Base-by-base conservation (phyloP, 805 yeast species). In the Pichia manshurica region DNA sequence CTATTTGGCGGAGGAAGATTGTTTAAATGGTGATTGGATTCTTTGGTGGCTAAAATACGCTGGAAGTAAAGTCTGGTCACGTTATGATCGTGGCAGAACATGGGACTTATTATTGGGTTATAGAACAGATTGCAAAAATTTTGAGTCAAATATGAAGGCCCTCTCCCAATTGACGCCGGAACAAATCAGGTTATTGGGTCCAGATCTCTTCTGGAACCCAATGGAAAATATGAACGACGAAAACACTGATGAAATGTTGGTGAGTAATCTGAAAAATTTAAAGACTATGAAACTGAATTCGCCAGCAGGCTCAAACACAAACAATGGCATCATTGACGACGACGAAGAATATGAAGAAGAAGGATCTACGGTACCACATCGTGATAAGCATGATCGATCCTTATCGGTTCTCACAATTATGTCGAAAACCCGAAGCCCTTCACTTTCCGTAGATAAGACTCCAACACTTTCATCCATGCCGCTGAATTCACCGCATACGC, bases 21-120 rank as follows among this genome's bases (percentile, higher is more conserved):
- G 74, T 38, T 72, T 78, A 50, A 88, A 84, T 53, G 93, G 87
- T 56, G 89, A 83, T 60, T 90, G 97, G 97, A 70, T 89, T 22
- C 74, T 87, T 35, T 90, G 96, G 96, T 90, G 97, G 97, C 71
- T 90, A 53, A 87, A 88, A 61, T 90, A 86, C 74, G 78, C 87
- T 59, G 96, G 96, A 19, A 78, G 93, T 13, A 86, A 86, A 64
- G 88, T 84, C 6, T 80, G 95, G 77, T 82, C 89, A 39, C 75
- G 84, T 52, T 74, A 73, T 49, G 96, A 88, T 64, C 68, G 96
- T 45, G 96, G 93, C 12, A 73, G 96, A 51, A 72, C 88, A 6
- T 90, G 98, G 98, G 98, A 90, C 67, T 67, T 81, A 53, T 65
- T 89, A 39, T 64, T 90, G 22, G 96, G 96, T 1, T 87, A 90